phyloP scores from a whole-genome alignment of 1,284 basidiomycete species.

The Microbotryum silenes-acaulis region DNA sequence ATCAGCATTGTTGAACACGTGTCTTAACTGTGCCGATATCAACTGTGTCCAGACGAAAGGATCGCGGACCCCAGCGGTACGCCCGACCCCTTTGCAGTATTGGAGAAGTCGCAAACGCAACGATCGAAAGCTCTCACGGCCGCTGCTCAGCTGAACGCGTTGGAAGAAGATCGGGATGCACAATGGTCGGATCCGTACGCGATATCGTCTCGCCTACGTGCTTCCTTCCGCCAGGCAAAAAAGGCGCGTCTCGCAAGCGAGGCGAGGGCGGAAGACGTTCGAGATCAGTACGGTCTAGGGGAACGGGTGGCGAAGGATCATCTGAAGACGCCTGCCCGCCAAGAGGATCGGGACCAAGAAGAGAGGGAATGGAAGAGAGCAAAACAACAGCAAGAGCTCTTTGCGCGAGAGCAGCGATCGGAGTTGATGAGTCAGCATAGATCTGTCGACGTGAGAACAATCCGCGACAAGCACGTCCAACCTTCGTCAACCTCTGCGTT shows the following conservation, averaged over 20 bases:
- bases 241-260: conserved; percentile 41
- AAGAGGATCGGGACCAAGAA: conserved; percentile 48
- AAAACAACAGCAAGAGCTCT: conserved; percentile 51
- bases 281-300: conserved; percentile 59
- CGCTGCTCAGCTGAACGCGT: conserved; percentile 64
- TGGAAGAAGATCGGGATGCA: conserved; percentile 63
- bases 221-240: conserved; percentile 77
- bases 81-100: conserved; percentile 72
- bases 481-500: no score
- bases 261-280: conserved; percentile 14
- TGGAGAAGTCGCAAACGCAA: conserved; percentile 79
- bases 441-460: background rate
- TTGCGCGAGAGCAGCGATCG: conserved; percentile 33
- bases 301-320: conserved; percentile 50
- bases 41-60: conserved; percentile 55
- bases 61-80: conserved; percentile 44
- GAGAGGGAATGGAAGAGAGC: conserved; percentile 52
- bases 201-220: conserved; percentile 64
- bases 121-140: conserved; percentile 61
- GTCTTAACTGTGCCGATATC: background rate
- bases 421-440: background rate
- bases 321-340: conserved; percentile 34
- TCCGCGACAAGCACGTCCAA: background rate
- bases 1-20: background rate
- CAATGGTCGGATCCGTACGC: conserved; percentile 76